These are phyloP conservation scores for Elongisporangium undulatum DNA, from an alignment of 352 stramenopile genomes.

Conservation along the genomic window DNA sequence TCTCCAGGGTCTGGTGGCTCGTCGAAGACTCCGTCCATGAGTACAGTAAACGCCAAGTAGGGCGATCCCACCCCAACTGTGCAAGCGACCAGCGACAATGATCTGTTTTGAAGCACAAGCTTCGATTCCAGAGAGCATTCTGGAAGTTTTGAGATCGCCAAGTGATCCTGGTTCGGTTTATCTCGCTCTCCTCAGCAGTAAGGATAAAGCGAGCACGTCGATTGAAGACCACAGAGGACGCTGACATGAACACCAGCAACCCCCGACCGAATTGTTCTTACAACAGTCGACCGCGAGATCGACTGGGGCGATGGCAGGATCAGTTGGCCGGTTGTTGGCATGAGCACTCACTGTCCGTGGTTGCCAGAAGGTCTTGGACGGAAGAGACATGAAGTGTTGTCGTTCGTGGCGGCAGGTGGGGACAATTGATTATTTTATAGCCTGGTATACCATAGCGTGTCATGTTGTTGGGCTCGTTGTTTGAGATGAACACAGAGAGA, in stretches of 20 bases:
- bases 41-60: conserved; percentile 88
- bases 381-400: not conserved
- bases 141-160: too few species aligned
- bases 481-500: conserved; percentile 3
- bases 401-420: not conserved
- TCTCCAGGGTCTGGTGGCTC: conserved; percentile 60
- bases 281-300: not conserved
- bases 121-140: not conserved
- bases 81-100: not conserved
- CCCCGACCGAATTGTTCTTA: not conserved
- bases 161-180: not conserved
- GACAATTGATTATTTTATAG: conserved; percentile 12
- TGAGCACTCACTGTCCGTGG: not conserved
- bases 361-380: not conserved
- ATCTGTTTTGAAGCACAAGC: not conserved
- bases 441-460: conserved; percentile 3
- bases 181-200: not conserved
- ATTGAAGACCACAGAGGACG: not conserved
- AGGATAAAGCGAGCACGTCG: not conserved
- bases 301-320: not conserved
- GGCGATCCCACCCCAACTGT: not conserved
- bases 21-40: conserved; percentile 84
- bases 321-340: not conserved
- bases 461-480: not conserved
- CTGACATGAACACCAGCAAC: not conserved